Base-by-base conservation (phyloP, 441 rosid genomes). In the Melastoma candidum region DNA sequence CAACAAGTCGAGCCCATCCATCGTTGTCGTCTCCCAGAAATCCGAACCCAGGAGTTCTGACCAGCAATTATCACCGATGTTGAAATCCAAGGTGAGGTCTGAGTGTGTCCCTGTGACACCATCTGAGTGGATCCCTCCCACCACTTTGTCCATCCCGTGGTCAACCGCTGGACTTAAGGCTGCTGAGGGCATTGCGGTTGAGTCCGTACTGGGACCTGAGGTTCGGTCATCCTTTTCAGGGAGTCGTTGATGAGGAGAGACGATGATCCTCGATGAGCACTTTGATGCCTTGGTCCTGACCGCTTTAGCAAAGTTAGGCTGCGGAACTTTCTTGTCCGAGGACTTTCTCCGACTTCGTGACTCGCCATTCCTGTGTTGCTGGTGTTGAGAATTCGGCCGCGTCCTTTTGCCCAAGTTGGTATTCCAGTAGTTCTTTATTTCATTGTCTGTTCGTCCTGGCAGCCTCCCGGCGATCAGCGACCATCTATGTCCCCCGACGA, bases 381-480 rank as follows among this genome's bases (percentile, higher is more conserved):
- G 39, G 43, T 36, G 22, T 17, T 36, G 57, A 26, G 8, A 1
- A 27, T 10, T 14, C 11, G 26, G 12, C 39, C 12, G 24, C 3
- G 29, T 41, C 59, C 27, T 61, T 47, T 27, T 61, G 17, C 59
- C 47, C 5, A 61, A 26, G 43, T 6, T 61, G 12, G 65, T 61
- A 48, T 54, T 61, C 64, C 64, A 60, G 46, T 60, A 60, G 57
- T 60, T 60, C 52, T 60, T 60, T 26, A 60, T 60, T 53, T 60
- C 64, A 60, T 60, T 60, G 64, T 60, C 64, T 60, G 64, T 60
- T 60, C 64, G 58, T 51, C 64, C 65, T 22, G 59, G 65, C 24
- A 61, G 54, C 49, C 65, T 53, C 12, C 59, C 65, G 0, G 65
- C 65, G 39, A 61, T 61, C 43, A 61, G 47, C 49, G 66, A 53